phyloP scores from a whole-genome alignment of 2,329 filamentous ascomycete species.

The Fragosphaeria purpurea region DNA sequence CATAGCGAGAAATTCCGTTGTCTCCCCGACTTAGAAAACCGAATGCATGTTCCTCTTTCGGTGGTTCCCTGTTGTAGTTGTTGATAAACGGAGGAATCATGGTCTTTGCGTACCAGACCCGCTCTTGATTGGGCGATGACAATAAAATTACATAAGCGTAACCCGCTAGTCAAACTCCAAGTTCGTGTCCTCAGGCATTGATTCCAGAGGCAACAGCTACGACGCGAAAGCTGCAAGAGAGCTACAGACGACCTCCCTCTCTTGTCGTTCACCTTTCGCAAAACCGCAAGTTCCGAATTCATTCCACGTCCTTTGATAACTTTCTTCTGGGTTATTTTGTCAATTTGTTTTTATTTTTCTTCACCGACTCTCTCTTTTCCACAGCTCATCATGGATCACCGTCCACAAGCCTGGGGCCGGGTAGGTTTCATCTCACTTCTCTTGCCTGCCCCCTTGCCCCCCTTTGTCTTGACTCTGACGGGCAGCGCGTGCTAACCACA shows the following conservation, averaged over 20 bases:
- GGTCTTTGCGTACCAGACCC: no score
- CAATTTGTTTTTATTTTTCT: background rate
- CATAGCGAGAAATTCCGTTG: slow-evolving; percentile 18
- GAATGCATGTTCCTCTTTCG: no score
- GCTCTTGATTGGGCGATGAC: no score
- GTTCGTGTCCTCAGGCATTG: slow-evolving; percentile 5
- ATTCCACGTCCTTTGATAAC: background rate
- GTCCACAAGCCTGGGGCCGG: slow-evolving; percentile 63
- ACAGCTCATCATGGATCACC: slow-evolving; percentile 50
- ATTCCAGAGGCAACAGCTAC: slow-evolving; percentile 16
- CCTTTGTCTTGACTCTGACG: background rate
- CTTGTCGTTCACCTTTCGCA: background rate
- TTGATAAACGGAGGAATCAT: no score
- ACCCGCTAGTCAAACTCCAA: no score
- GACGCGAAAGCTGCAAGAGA: slow-evolving; percentile 17
- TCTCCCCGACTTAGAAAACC: no score
- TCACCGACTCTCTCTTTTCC: background rate
- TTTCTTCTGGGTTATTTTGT: background rate
- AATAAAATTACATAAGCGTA: no score
- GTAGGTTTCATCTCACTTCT: slow-evolving; percentile 35
- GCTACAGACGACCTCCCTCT: slow-evolving; percentile 4
- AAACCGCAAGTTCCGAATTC: background rate
- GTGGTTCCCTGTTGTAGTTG: no score
- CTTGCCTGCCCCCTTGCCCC: slow-evolving; percentile 1
- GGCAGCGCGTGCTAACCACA: slow-evolving; percentile 22